A percentile compares a stretch with the other conserved stretches of the same genome.
These are phyloP conservation scores for Schwanniomyces polymorphus DNA, from an alignment of 805 yeast species.

Conservation along the genomic window DNA sequence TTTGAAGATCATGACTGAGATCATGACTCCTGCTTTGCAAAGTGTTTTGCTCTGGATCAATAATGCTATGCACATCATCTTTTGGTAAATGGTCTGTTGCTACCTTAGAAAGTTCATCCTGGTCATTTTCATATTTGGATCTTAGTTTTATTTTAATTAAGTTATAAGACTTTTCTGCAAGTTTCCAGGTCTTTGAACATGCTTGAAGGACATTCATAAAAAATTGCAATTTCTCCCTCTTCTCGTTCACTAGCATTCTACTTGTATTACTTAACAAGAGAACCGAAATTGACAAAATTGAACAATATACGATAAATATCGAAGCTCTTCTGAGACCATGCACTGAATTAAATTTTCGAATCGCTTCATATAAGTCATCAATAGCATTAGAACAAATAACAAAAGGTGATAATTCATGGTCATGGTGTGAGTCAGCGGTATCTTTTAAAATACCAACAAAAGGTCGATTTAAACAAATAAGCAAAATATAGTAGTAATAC, in stretches of 20 bases:
- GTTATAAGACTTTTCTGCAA: conserved; percentile 46
- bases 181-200: conserved; percentile 47
- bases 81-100: neutral
- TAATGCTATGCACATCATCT: neutral
- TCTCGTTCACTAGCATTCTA: conserved; percentile 22
- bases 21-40: neutral
- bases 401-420: conserved; percentile 26
- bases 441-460: conserved; percentile 44
- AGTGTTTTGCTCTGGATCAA: neutral
- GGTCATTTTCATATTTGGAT: conserved; percentile 5
- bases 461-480: conserved; percentile 61
- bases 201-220: conserved; percentile 41
- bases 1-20: neutral
- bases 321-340: conserved; percentile 46
- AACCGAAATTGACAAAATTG: conserved; percentile 46
- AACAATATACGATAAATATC: conserved; percentile 47
- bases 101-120: neutral
- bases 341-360: conserved; percentile 32
- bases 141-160: conserved; percentile 38
- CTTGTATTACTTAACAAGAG: conserved; percentile 34
- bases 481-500: conserved; percentile 57
- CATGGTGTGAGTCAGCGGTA: conserved; percentile 8
- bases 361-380: conserved; percentile 40
- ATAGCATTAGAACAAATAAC: conserved; percentile 39
- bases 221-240: conserved; percentile 29